Evolutionary conservation across 2,329 filamentous ascomycete species (phyloP).

Genomic region (Fusarium protoensiforme): DNA sequence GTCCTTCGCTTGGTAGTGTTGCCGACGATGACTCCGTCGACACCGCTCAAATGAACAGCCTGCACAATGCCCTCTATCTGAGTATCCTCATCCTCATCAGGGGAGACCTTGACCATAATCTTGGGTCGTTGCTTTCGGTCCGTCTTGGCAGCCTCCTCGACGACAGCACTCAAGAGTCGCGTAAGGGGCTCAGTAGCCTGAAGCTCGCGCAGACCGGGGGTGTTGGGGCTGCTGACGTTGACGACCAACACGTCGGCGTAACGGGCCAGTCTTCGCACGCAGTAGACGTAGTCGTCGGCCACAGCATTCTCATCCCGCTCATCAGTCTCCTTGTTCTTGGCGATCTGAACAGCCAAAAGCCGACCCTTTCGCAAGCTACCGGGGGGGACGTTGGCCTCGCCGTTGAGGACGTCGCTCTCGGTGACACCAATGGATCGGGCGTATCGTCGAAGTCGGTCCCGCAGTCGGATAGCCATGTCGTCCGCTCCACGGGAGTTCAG

Average conservation of each 20-base stretch:
- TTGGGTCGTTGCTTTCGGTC: slow-evolving; percentile 72
- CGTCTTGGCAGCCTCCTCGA: slow-evolving; percentile 77
- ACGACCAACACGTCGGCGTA: slow-evolving; percentile 98
- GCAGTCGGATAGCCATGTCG: slow-evolving; percentile 81
- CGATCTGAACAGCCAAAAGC: slow-evolving; percentile 89
- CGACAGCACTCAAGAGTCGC: slow-evolving; percentile 82
- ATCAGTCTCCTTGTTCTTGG: slow-evolving; percentile 95
- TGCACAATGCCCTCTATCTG: slow-evolving; percentile 91
- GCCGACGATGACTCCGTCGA: slow-evolving; percentile 95
- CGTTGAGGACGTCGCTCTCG: slow-evolving; percentile 80
- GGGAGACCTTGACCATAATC: slow-evolving; percentile 98
- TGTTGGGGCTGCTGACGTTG: slow-evolving; percentile 97
- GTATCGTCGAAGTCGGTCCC: slow-evolving; percentile 81
- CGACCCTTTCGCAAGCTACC: slow-evolving; percentile 82
- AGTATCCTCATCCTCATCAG: slow-evolving; percentile 87
- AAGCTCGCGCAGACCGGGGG: slow-evolving; percentile 86
- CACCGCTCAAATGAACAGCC: slow-evolving; percentile 83
- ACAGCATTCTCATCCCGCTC: slow-evolving; percentile 87
- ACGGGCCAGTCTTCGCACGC: slow-evolving; percentile 81
- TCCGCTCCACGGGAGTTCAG: slow-evolving; percentile 94
- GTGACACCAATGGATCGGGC: slow-evolving; percentile 77
- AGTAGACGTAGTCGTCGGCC: slow-evolving; percentile 85
- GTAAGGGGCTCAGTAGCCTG: slow-evolving; percentile 88
- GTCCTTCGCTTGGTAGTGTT: slow-evolving; percentile 93
- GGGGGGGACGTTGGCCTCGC: slow-evolving; percentile 80